Evolutionary conservation across 257 asterid species (phyloP), one percentile per base, ranked within the genome.

Genomic region (Solanum stenotomum): DNA sequence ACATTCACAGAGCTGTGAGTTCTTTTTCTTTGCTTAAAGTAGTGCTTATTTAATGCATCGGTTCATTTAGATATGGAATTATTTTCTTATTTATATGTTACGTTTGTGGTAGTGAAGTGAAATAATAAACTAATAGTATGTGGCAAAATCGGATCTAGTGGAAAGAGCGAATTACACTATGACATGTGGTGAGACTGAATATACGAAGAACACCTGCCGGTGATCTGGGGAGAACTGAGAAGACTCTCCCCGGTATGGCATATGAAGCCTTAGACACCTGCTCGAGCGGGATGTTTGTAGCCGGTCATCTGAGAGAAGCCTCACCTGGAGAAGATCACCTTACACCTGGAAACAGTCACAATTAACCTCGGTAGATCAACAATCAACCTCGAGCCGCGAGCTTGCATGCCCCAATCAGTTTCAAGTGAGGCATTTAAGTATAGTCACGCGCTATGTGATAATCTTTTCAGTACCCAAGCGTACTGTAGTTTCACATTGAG

Each of bases 1-100:
- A 91, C 85, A 96, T 96, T 88, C 99, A 96, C 93, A 96, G 93
- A 94, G 98, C 99, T 88, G 98, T 97, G 91, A 97, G 96, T 91
- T 79, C 33, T 91, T 87, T 33, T 18, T 59, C 38, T 78, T 13
- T 42, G 84, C 84, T 25, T 42, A 42, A n/a, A 38, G 31, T n/a
- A 40, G 84, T 77, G 13, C 23, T 77, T 40, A 40, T 38, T 14
- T n/a, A 40, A 23, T 78, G 12, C 37, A 25, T 78, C 8, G 29
- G 8, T 7, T 76, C 4, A 40, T 40, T 42, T 40, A 42, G 34
- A 38, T 38, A 77, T 38, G 84, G 34, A 46, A 40, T 5, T 38
- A 76, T 38, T 37, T n/a, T 68, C 33, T 77, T 40, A 40, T 56
- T 78, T 78, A 40, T 4, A 37, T 76, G 46, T 37, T 76, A 38